Evolutionary conservation across 2,329 filamentous ascomycete genomes (phyloP).

Genomic region (Fusarium nurragi): DNA sequence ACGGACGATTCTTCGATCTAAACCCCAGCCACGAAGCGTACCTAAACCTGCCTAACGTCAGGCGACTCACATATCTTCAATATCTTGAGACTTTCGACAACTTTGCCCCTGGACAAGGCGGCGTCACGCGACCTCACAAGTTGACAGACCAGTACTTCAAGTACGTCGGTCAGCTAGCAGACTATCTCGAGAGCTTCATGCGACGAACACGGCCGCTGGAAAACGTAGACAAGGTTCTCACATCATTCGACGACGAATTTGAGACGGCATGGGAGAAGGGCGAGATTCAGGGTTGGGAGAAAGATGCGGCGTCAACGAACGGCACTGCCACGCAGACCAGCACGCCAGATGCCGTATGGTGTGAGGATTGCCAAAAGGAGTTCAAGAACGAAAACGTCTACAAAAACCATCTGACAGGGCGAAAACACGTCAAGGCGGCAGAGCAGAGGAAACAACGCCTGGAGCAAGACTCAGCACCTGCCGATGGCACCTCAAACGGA

Average conservation of each 20-base stretch:
- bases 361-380: constrained; percentile 89
- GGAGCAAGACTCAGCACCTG: constrained; percentile 51
- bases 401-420: constrained; percentile 85
- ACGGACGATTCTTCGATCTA: constrained; percentile 91
- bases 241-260: constrained; percentile 83
- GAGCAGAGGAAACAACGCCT: constrained; percentile 67
- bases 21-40: constrained; percentile 86
- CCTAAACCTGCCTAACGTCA: constrained; percentile 87
- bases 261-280: constrained; percentile 83
- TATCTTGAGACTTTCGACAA: constrained; percentile 92
- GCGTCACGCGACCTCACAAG: constrained; percentile 83
- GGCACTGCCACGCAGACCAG: constrained; percentile 45
- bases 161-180: constrained; percentile 82
- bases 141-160: constrained; percentile 91
- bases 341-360: constrained; percentile 78
- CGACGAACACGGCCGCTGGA: constrained; percentile 85
- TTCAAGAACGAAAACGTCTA: constrained; percentile 97
- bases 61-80: constrained; percentile 88
- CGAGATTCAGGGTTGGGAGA: constrained; percentile 80
- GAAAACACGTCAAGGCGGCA: constrained; percentile 90
- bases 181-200: constrained; percentile 90
- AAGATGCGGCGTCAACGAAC: constrained; percentile 57
- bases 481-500: constrained; percentile 41
- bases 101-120: constrained; percentile 78
- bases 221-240: constrained; percentile 81